Evolutionary conservation across 1,284 basidiomycete genomes (phyloP).

Genomic region (Austropuccinia psidii): DNA sequence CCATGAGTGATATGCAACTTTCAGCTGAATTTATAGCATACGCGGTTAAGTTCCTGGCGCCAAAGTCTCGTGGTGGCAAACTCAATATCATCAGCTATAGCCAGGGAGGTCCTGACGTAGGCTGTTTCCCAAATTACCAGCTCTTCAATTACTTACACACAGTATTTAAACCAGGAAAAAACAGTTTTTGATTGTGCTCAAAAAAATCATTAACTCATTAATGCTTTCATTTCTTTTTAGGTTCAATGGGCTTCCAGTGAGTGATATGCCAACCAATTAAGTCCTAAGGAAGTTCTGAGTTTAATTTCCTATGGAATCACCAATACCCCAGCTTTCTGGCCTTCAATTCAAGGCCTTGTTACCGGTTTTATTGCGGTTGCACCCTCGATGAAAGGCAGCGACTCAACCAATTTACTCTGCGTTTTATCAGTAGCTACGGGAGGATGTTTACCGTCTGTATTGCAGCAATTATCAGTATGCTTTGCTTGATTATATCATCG

Average conservation of each 20-base stretch:
- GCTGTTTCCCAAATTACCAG: not conserved
- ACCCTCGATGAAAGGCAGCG: slow-evolving; percentile 6
- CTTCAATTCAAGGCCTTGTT: slow-evolving; percentile 9
- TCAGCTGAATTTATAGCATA: slow-evolving; percentile 46
- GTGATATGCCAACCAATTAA: not conserved
- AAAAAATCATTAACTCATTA: not conserved
- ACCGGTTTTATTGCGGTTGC: not conserved
- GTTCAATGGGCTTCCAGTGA: slow-evolving; percentile 17
- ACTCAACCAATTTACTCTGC: slow-evolving; percentile 9
- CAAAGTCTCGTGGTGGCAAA: slow-evolving; percentile 41
- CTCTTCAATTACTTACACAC: not conserved
- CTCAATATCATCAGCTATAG: slow-evolving; percentile 46
- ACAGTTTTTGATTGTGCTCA: not conserved
- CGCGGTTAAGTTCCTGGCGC: slow-evolving; percentile 42
- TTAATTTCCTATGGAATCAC: not conserved
- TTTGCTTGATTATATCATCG: not conserved
- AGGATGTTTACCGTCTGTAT: not conserved
- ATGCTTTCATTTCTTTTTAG: not conserved
- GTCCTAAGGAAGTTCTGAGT: slow-evolving; percentile 16
- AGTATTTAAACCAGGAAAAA: not conserved
- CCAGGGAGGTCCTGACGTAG: slow-evolving; percentile 41
- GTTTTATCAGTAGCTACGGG: not conserved
- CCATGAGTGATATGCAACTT: slow-evolving; percentile 44
- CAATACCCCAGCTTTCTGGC: slow-evolving; percentile 37
- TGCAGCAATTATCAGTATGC: not conserved